Evolutionary conservation across 2,329 filamentous ascomycete species (phyloP), one percentile per base, ranked within the genome.

Genomic region (Zymoseptoria pseudotritici): DNA sequence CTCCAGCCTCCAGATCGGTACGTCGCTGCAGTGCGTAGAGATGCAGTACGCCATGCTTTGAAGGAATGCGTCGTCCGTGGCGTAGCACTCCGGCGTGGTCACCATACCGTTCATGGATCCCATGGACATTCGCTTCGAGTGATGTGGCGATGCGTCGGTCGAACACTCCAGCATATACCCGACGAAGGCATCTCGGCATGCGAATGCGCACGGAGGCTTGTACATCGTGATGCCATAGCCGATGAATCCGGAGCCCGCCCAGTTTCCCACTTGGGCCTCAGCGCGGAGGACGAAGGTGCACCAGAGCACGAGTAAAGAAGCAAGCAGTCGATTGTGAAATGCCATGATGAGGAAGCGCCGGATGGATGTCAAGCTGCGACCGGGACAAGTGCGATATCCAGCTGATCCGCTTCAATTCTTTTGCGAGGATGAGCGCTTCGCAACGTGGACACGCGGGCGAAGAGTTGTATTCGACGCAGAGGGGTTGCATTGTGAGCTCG

Each of bases 31-130:
- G 20, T 65, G 66, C 4, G 58, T 53, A 0, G 63, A 57, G 29
- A 73, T 64, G 57, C 72, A 74, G 50, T 67, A 70, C 3, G 71
- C 67, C 3, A 74, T 60, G 1, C 67, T 70, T 49, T 67, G 60
- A 3, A 73, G 63, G 56, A 65, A 74, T 1, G 64, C 51, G 21
- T 62, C 53, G 56, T 70, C 64, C 50, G 59, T 65, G 21, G 71
- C 71, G 52, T 70, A 70, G 65, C 72, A 74, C 49, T 70, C 64
- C 17, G 65, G 60, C 10, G 56, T 63, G 1, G 60, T 60, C 53
- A 56, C 53, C 59, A 26, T 54, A 50, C 58, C 26, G 26, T 7
- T 29, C 26, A 29, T 29, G 26, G 26, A 29, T 46, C 36, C 36
- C 36, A 46, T 46, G 36, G 36, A 46, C 36, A 62, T 65, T 24